These are phyloP conservation scores for Beauveria sp. DNA, from an alignment of 2,329 filamentous ascomycete species.

Conservation along the genomic window DNA sequence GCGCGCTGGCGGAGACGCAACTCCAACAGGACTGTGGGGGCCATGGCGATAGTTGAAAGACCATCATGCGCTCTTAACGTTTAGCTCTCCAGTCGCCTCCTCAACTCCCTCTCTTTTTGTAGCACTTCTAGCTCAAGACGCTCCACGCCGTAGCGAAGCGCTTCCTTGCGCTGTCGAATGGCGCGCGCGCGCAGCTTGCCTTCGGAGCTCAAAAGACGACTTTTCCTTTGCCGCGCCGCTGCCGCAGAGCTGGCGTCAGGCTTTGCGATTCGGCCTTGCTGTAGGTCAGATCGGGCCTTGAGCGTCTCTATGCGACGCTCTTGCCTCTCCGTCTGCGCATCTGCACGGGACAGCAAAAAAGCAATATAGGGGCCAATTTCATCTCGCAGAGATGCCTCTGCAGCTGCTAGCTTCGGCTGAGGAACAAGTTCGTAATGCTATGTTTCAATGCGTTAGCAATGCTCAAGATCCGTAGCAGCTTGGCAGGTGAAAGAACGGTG, in stretches of 20 bases:
- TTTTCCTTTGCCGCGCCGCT: constrained; percentile 16
- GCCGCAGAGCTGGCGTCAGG: constrained; percentile 17
- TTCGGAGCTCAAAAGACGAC: constrained; percentile 42
- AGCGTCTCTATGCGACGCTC: constrained; percentile 76
- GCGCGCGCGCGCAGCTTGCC: constrained; percentile 49
- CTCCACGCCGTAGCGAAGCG: constrained; percentile 79
- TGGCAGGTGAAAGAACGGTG: not conserved
- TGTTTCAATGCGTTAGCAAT: not conserved
- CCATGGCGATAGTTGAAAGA: not conserved
- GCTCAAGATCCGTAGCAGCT: not conserved
- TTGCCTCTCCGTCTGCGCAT: constrained; percentile 74
- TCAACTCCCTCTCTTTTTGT: constrained; percentile 59
- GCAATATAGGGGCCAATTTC: constrained; percentile 85
- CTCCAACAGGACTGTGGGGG: not conserved
- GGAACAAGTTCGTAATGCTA: constrained; percentile 92
- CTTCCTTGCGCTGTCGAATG: constrained; percentile 73
- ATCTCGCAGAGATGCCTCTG: constrained; percentile 76
- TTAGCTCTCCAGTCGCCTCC: constrained; percentile 39
- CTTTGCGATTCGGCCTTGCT: constrained; percentile 57
- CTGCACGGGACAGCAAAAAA: constrained; percentile 71
- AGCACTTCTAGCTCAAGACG: constrained; percentile 78
- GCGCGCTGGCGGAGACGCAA: too few relatives aligned
- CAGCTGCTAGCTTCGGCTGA: constrained; percentile 71
- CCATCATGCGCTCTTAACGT: not conserved
- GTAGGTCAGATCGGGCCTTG: constrained; percentile 74